Evolutionary conservation across 208 protist genomes (phyloP).

Genomic region (Leishmania tarentolae): DNA sequence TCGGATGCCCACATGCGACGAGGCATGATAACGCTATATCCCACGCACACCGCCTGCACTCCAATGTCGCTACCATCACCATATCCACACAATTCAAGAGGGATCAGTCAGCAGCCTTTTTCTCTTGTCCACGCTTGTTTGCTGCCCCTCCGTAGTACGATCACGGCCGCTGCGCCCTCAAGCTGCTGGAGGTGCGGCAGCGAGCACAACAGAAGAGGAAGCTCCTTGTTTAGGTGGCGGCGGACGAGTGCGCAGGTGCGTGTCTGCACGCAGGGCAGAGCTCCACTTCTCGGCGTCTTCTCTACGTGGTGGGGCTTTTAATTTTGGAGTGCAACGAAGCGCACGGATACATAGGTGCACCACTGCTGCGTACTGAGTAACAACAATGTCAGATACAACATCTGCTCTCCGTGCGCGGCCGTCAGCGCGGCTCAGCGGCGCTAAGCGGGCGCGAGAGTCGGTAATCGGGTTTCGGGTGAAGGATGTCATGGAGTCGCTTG

Average conservation of each 20-base stretch:
- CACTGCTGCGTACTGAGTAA: background rate
- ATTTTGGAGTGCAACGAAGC: background rate
- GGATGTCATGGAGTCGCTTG: conserved; percentile 57
- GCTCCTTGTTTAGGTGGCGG: background rate
- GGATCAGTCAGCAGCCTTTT: background rate
- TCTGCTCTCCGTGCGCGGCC: conserved; percentile 29
- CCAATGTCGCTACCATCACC: background rate
- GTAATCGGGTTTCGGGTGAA: conserved; percentile 65
- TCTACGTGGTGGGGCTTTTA: background rate
- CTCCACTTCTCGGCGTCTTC: background rate
- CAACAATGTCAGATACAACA: conserved; percentile 29
- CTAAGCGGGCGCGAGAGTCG: conserved; percentile 46
- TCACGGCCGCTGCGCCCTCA: background rate
- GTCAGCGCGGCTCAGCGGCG: conserved; percentile 45
- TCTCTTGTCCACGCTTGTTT: background rate
- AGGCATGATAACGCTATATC: background rate
- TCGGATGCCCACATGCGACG: background rate
- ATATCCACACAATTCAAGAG: no score
- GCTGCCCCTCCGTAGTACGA: background rate
- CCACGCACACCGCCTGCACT: background rate
- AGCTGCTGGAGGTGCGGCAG: background rate
- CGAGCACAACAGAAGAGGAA: background rate
- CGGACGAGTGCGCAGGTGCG: background rate
- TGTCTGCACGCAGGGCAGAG: background rate
- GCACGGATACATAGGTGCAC: background rate